Evolutionary conservation across 2,329 filamentous ascomycete genomes (phyloP), one percentile per base, ranked within the genome.

Genomic region (Pseudocercospora macadamiae): DNA sequence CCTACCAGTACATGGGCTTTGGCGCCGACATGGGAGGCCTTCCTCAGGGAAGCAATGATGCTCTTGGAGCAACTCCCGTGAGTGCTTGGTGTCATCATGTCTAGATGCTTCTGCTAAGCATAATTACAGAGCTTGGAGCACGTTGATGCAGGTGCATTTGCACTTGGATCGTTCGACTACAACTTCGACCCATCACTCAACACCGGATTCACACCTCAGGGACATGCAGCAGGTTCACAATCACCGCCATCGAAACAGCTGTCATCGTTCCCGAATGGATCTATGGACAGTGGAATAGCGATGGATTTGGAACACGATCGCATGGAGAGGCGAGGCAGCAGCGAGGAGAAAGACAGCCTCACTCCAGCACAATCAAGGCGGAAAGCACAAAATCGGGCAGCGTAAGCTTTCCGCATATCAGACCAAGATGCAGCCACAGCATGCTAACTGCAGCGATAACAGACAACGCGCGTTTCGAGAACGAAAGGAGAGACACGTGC

Each of bases 401-500:
- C 88, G 87, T 89, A 84, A 74, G 86, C 77, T 32, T 37, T 18
- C 10, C 12, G 44, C n/a, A 21, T 51, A n/a, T 16, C 21, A 44
- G 32, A 23, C 3, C n/a, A n/a, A n/a, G n/a, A n/a, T n/a, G n/a
- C n/a, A n/a, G 19, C 30, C n/a, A 44, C 19, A 48, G 48, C 34
- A 53, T 58, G 36, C 26, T 45, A 32, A 51, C 44, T 52, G 34
- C 9, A 23, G 36, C 58, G 55, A 18, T 54, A 52, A 12, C 64
- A 97, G 93, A 48, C 95, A 97, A 82, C 89, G 93, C 68, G 93
- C 95, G 28, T 97, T 97, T 75, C 91, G 93, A 61, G 93, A 97
- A 76, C 89, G 93, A 67, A 97, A 97, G 76, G 93, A 97, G 74
- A 89, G 88, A 58, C 93, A 96, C 71, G 92, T 97, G 63, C 93